These are phyloP conservation scores for Leccinellum luteum DNA, from an alignment of 768 basidiomycete species.

Conservation along the genomic window DNA sequence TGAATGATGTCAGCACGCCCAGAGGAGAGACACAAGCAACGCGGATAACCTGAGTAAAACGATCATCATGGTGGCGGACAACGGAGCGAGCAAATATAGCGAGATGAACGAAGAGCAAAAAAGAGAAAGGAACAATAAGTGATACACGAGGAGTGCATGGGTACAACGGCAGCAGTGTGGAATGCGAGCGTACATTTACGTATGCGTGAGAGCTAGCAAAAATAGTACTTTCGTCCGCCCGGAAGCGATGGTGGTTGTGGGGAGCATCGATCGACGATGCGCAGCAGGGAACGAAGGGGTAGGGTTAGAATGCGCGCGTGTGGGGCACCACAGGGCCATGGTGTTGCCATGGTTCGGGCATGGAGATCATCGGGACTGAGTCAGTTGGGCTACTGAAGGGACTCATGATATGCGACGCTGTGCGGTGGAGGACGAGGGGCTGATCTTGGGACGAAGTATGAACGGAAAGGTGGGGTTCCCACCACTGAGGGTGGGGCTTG, in stretches of 20 bases:
- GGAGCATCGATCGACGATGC: slow-evolving; percentile 16
- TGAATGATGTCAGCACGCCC: not conserved
- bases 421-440: not conserved
- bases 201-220: not conserved
- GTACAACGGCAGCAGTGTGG: slow-evolving; percentile 1
- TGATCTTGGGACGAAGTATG: slow-evolving; percentile 2
- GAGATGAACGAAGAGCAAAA: not conserved
- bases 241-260: not conserved
- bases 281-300: not conserved
- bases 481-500: not conserved
- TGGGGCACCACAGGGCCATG: not conserved
- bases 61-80: not conserved
- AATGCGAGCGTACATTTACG: slow-evolving; percentile 5
- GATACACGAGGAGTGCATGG: slow-evolving; percentile 8
- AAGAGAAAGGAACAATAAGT: not conserved
- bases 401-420: slow-evolving; percentile 6
- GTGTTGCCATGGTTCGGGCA: slow-evolving; percentile 28
- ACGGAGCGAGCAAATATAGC: not conserved
- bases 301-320: slow-evolving; percentile 11
- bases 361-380: slow-evolving; percentile 1
- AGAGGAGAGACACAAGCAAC: not conserved
- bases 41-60: not conserved
- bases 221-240: not conserved
- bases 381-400: slow-evolving; percentile 10
- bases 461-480: not conserved